Conservation (phyloP, 2,329 filamentous ascomycete genomes). For the Botrytis porri region DNA sequence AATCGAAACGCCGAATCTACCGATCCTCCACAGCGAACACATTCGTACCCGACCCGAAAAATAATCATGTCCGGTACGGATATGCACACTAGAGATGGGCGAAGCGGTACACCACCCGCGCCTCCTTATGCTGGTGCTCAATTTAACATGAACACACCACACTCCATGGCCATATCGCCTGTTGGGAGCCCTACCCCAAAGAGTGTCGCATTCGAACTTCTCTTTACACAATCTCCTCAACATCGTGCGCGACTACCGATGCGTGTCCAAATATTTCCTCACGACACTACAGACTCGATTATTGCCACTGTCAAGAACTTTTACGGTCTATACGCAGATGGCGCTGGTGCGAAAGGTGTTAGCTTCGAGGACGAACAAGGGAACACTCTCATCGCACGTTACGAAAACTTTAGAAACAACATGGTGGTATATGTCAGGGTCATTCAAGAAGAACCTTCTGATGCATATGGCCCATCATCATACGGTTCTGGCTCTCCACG, state of each 20-base stretch:
- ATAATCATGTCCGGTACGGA: slow-evolving; percentile 33
- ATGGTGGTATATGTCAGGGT: slow-evolving; percentile 93
- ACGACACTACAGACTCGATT: slow-evolving; percentile 96
- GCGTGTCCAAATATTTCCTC: slow-evolving; percentile 86
- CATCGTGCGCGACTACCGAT: slow-evolving; percentile 75
- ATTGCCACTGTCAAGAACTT: slow-evolving; percentile 99
- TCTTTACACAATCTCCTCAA: slow-evolving; percentile 65
- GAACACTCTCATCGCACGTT: slow-evolving; percentile 88
- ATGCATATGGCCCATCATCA: slow-evolving; percentile 50
- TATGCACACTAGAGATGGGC: slow-evolving; percentile 28
- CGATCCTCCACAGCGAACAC: slow-evolving; percentile 26
- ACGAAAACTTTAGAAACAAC: slow-evolving; percentile 90
- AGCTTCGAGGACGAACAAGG: slow-evolving; percentile 91
- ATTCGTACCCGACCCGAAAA: slow-evolving; percentile 34
- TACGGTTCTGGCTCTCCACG: slow-evolving; percentile 52
- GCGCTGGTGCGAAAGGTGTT: slow-evolving; percentile 69
- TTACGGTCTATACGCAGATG: slow-evolving; percentile 86
- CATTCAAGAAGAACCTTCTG: slow-evolving; percentile 56
- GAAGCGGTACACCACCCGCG: slow-evolving; percentile 35
- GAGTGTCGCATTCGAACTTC: slow-evolving; percentile 75
- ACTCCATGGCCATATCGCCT: slow-evolving; percentile 35
- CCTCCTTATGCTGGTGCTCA: slow-evolving; percentile 29
- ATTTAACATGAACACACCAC: slow-evolving; percentile 30
- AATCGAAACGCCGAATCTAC: slow-evolving; percentile 29
- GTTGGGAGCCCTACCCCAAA: slow-evolving; percentile 51